phyloP scores from a whole-genome alignment of 495 filamentous ascomycete species.

The Penicillium crystallinum region DNA sequence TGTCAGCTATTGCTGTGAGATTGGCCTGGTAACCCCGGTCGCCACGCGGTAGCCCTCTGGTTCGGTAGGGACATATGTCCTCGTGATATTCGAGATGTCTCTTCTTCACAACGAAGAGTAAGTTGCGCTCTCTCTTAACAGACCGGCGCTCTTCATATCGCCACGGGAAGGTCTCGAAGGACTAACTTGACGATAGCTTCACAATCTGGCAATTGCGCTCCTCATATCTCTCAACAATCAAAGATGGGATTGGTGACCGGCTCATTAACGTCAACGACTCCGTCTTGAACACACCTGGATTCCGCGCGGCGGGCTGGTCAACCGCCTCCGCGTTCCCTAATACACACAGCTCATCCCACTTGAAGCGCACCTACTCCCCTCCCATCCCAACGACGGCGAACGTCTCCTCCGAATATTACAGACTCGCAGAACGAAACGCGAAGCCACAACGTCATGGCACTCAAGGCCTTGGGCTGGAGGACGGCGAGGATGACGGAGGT shows the following conservation, averaged over 20 bases:
- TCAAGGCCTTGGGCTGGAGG: constrained; percentile 45
- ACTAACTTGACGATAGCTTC: constrained; percentile 54
- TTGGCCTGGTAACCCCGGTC: constrained; percentile 3
- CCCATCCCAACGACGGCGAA: constrained; percentile 80
- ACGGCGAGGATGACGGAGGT: constrained; percentile 75
- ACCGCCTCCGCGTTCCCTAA: constrained; percentile 50
- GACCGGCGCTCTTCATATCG: neutral
- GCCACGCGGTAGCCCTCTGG: neutral
- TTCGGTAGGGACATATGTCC: neutral
- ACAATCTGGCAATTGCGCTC: constrained; percentile 90
- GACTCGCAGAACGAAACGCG: constrained; percentile 31
- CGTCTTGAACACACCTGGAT: constrained; percentile 89
- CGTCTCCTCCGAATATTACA: constrained; percentile 77
- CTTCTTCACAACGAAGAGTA: constrained; percentile 97
- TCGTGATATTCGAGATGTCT: constrained; percentile 56
- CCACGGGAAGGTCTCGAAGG: neutral
- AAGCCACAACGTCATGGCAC: constrained; percentile 26
- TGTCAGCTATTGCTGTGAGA: constrained; percentile 1
- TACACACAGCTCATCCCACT: constrained; percentile 46
- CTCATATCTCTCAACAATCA: constrained; percentile 82
- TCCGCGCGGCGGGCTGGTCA: constrained; percentile 92
- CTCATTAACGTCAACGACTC: constrained; percentile 88
- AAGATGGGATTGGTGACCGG: constrained; percentile 93
- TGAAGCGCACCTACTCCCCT: constrained; percentile 91
- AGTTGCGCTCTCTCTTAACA: constrained; percentile 21